A percentile compares a stretch with the other conserved stretches of the same genome.
These are phyloP conservation scores for Aspergillus pseudoterreus DNA, from an alignment of 2,329 filamentous ascomycete species.

Conservation along the genomic window DNA sequence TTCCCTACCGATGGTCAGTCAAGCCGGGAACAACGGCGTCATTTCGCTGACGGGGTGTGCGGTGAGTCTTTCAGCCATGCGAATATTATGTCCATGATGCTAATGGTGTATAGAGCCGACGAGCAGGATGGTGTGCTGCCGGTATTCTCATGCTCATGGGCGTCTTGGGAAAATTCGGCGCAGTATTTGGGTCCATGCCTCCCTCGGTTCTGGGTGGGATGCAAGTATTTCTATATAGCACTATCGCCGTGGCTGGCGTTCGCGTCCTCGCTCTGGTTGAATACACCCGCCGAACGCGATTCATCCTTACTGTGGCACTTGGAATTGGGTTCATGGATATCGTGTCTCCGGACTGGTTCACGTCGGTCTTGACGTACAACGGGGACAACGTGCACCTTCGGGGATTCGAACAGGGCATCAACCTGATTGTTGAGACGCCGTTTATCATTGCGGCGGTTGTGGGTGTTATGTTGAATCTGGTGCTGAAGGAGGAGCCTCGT, in stretches of 20 bases:
- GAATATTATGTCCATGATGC: background rate
- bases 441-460: slow-evolving; percentile 30
- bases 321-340: slow-evolving; percentile 70
- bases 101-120: slow-evolving; percentile 54
- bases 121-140: slow-evolving; percentile 73
- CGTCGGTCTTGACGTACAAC: slow-evolving; percentile 67
- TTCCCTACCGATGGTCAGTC: slow-evolving; percentile 74
- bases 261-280: slow-evolving; percentile 68
- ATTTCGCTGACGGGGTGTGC: slow-evolving; percentile 79
- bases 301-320: slow-evolving; percentile 73
- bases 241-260: slow-evolving; percentile 73
- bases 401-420: slow-evolving; percentile 54
- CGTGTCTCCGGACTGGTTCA: slow-evolving; percentile 64
- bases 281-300: slow-evolving; percentile 76
- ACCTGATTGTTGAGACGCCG: slow-evolving; percentile 26
- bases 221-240: slow-evolving; percentile 76
- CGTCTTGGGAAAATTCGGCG: slow-evolving; percentile 78
- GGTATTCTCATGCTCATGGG: slow-evolving; percentile 78
- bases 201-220: slow-evolving; percentile 63
- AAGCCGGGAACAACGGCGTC: slow-evolving; percentile 82
- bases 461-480: slow-evolving; percentile 24
- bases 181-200: slow-evolving; percentile 73
- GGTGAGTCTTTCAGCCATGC: slow-evolving; percentile 12
- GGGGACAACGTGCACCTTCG: slow-evolving; percentile 64
- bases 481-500: slow-evolving; percentile 5